Evolutionary conservation across 2,329 filamentous ascomycete genomes (phyloP), one percentile per base, ranked within the genome.

Genomic region (Amauroascus niger): DNA sequence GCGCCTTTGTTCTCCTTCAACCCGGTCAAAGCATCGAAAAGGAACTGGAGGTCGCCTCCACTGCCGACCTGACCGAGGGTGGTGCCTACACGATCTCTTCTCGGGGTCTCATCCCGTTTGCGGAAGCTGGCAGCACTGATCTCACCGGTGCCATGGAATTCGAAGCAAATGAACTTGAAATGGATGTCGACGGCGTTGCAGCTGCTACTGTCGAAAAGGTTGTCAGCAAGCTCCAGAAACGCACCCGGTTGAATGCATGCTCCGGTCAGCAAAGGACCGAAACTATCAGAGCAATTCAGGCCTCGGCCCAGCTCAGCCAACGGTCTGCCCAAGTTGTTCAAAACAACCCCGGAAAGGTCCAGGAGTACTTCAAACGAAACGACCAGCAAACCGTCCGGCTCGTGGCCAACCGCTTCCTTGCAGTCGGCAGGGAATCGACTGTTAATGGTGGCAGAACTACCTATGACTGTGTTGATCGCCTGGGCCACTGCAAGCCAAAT

Each of bases 111-210:
- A 73, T 86, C 40, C 76, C 79, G 7, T 76, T 76, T 53, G 78
- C 81, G 30, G 70, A 74, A 18, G 70, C 70, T 40, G 71, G 74
- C 61, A 75, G 73, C n/a, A 80, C 73, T 44, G 69, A 75, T 37
- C 73, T 86, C 33, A 67, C 75, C 7, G 79, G 78, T 45, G 75
- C 74, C 44, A 65, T 84, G 1, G 65, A 74, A 9, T 86, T 78
- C 69, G 68, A 73, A 50, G 81, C 78, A 63, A 85, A 86, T 69
- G 71, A 74, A n/a, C 66, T 86, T 45, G 73, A 72, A 50, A 71
- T 83, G 57, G 67, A 74, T 6, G 72, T 87, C 37, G 76, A 86
- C 58, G 81, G 78, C n/a, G 68, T 67, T 9, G 64, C 75, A 49
- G 82, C 83, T 7, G 73, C 74, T 41, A 70, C 74, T 37, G 72